Evolutionary conservation across 805 yeast species (phyloP).

Genomic region (Candida adriatica): DNA sequence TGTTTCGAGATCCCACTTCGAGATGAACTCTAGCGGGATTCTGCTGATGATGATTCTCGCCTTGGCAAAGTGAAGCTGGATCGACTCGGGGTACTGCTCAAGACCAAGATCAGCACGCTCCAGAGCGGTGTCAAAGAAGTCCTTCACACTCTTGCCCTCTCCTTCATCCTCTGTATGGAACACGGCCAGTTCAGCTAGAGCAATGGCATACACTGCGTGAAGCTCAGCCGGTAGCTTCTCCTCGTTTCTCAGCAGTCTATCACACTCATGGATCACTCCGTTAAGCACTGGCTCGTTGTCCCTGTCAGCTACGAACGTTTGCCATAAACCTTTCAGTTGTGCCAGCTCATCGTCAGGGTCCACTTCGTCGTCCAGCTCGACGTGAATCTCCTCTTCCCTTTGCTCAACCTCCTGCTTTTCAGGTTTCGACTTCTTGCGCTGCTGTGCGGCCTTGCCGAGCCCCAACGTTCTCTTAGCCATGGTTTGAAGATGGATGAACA

Average conservation of each 20-base stretch:
- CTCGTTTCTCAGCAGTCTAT: slow-evolving; percentile 52
- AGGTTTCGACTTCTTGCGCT: slow-evolving; percentile 33
- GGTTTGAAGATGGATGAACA: background rate
- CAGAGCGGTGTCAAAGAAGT: slow-evolving; percentile 61
- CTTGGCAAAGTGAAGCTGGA: slow-evolving; percentile 43
- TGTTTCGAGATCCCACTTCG: slow-evolving; percentile 40
- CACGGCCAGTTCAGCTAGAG: slow-evolving; percentile 57
- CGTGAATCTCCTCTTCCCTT: slow-evolving; percentile 40
- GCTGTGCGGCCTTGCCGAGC: slow-evolving; percentile 50
- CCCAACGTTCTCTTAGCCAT: slow-evolving; percentile 68
- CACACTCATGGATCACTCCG: slow-evolving; percentile 92
- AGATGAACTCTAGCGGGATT: slow-evolving; percentile 52
- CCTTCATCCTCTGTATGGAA: slow-evolving; percentile 42
- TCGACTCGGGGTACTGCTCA: slow-evolving; percentile 38
- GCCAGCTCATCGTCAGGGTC: slow-evolving; percentile 76
- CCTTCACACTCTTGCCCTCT: slow-evolving; percentile 35
- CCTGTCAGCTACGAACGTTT: slow-evolving; percentile 50
- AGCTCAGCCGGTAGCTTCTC: slow-evolving; percentile 43
- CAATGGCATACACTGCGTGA: slow-evolving; percentile 67
- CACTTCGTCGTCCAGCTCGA: slow-evolving; percentile 62
- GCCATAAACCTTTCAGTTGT: slow-evolving; percentile 70
- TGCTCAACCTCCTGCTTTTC: slow-evolving; percentile 14
- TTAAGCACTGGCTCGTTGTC: slow-evolving; percentile 62
- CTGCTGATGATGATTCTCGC: slow-evolving; percentile 49
- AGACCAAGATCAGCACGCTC: slow-evolving; percentile 63